These are phyloP conservation scores for Globisporangium echinulatum DNA, from an alignment of 352 stramenopile species.

Conservation along the genomic window DNA sequence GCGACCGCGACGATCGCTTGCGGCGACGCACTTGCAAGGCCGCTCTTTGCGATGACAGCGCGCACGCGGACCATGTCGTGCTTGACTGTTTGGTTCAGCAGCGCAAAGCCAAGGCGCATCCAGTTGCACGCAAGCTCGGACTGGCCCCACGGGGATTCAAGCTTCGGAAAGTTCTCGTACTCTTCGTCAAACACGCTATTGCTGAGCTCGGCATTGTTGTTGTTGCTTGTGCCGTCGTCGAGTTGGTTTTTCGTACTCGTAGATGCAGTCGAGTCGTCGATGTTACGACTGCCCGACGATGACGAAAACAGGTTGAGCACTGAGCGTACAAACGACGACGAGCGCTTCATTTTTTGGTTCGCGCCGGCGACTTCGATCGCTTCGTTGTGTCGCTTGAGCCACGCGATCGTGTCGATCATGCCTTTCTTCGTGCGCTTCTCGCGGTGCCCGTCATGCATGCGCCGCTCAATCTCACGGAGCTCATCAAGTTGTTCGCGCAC, in stretches of 20 bases:
- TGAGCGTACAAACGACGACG: conserved; percentile 54
- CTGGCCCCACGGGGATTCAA: conserved; percentile 31
- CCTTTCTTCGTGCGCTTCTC: conserved; percentile 28
- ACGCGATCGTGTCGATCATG: conserved; percentile 58
- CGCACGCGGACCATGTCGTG: too few relatives aligned
- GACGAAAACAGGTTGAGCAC: conserved; percentile 44
- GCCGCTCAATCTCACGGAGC: conserved; percentile 13
- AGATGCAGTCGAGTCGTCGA: conserved; percentile 7
- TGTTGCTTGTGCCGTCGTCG: neutral
- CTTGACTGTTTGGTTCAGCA: too few relatives aligned
- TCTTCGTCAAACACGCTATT: conserved; percentile 10
- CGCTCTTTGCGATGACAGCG: too few relatives aligned
- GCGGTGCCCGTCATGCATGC: conserved; percentile 6
- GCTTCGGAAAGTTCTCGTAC: conserved; percentile 16
- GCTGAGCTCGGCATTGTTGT: conserved; percentile 7
- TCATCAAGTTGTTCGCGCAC: conserved; percentile 14
- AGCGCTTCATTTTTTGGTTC: conserved; percentile 38
- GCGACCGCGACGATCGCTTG: too few relatives aligned
- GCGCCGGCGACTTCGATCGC: conserved; percentile 18
- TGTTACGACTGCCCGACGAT: conserved; percentile 2
- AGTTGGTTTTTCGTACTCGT: neutral
- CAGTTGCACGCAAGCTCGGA: too few relatives aligned
- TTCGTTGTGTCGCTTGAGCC: conserved; percentile 59
- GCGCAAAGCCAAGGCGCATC: too few relatives aligned
- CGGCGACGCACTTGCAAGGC: too few relatives aligned